These are phyloP conservation scores for Fomitopsis pinicola DNA, from an alignment of 1,284 basidiomycete genomes.

Conservation along the genomic window DNA sequence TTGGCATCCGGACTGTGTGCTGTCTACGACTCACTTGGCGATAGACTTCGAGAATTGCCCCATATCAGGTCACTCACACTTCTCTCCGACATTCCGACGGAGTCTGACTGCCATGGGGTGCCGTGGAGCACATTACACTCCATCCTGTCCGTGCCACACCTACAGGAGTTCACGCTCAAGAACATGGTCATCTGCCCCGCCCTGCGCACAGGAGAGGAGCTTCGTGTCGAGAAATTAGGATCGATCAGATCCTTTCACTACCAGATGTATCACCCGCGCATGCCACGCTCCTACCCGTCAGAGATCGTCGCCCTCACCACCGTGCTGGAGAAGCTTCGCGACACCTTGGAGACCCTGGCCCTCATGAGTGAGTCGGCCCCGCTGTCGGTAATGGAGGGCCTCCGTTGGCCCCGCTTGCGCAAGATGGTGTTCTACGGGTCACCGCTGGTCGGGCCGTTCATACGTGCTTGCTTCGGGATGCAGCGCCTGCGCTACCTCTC, in stretches of 20 bases:
- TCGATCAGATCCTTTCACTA: background rate
- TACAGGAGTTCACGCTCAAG: background rate
- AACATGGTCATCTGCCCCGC: background rate
- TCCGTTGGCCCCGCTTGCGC: background rate
- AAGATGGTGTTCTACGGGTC: background rate
- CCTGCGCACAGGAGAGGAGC: background rate
- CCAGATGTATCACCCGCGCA: background rate
- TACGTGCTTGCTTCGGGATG: background rate
- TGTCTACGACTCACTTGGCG: too few relatives aligned
- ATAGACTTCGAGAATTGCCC: too few relatives aligned
- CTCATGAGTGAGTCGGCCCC: background rate
- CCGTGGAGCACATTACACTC: background rate
- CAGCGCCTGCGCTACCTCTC: background rate
- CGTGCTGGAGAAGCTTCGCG: background rate
- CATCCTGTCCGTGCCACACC: background rate
- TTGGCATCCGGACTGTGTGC: too few relatives aligned
- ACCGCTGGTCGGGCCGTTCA: background rate
- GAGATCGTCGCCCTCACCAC: background rate
- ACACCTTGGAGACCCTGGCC: background rate
- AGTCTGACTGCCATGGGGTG: background rate
- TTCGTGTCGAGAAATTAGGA: background rate
- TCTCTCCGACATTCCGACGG: too few relatives aligned
- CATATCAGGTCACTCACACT: too few relatives aligned
- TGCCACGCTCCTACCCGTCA: background rate
- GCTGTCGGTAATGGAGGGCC: background rate